phyloP scores from a whole-genome alignment of 306 rosid species.

The Quillaja saponaria region DNA sequence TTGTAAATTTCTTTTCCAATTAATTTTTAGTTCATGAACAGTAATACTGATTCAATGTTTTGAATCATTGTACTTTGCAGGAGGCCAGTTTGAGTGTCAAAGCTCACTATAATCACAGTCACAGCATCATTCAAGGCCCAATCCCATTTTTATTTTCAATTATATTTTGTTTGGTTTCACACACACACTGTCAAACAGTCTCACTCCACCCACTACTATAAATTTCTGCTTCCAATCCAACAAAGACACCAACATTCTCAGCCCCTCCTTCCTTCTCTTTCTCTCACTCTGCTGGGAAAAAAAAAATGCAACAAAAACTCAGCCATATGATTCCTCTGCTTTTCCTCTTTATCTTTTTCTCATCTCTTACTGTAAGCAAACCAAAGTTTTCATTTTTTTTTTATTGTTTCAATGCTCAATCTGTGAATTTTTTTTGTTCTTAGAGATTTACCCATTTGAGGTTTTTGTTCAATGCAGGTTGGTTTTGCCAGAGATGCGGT shows the following conservation, averaged over 20 bases:
- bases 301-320: conserved; percentile 41
- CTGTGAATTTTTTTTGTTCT: conserved; percentile 4
- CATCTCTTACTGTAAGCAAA: conserved; percentile 65
- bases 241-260: conserved; percentile 66
- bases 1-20: background rate
- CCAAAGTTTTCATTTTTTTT: conserved; percentile 2
- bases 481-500: conserved; percentile 27
- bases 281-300: background rate
- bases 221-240: conserved; percentile 43
- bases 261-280: background rate
- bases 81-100: background rate
- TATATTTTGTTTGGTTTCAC: background rate
- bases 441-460: conserved; percentile 5
- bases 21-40: conserved; percentile 27
- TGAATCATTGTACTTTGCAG: conserved; percentile 28
- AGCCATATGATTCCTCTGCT: conserved; percentile 37
- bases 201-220: conserved; percentile 49
- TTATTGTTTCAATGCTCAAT: background rate
- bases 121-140: conserved; percentile 41
- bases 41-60: background rate
- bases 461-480: conserved; percentile 69
- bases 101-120: too few species aligned
- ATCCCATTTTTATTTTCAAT: background rate
- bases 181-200: conserved; percentile 13
- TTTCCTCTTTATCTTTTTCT: conserved; percentile 58